Evolutionary conservation across 371 early-diverging fungal species (phyloP).

Genomic region (Mortierella sp.): DNA sequence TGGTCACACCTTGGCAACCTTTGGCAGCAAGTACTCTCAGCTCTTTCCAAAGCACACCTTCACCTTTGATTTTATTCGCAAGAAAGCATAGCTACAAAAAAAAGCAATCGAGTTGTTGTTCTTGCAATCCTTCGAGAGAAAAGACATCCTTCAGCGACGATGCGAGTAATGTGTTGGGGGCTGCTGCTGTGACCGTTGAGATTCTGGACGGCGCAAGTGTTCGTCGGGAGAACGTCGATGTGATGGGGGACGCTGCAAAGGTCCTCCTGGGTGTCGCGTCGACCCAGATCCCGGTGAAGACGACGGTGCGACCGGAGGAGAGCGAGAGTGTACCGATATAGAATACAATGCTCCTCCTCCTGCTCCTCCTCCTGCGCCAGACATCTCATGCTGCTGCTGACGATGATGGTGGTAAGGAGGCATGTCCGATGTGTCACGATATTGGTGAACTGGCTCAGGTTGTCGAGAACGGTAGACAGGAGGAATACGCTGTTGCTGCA

Average conservation of each 20-base stretch:
- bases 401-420: background rate
- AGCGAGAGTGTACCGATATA: background rate
- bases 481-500: conserved; percentile 2
- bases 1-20: too few relatives aligned
- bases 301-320: background rate
- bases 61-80: background rate
- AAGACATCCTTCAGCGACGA: background rate
- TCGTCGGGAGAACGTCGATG: background rate
- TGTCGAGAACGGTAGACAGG: background rate
- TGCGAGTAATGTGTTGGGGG: background rate
- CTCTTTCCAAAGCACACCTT: background rate
- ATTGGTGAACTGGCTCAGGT: background rate
- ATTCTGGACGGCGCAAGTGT: background rate
- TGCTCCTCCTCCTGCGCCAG: background rate
- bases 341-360: background rate
- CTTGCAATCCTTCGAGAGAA: too few relatives aligned
- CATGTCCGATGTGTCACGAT: background rate
- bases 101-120: background rate
- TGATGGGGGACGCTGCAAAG: background rate
- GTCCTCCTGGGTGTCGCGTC: background rate
- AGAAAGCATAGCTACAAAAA: background rate
- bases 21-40: too few relatives aligned
- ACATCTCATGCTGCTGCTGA: background rate
- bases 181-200: background rate
- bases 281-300: background rate